These are phyloP conservation scores for Aphanoascus verrucosus DNA, from an alignment of 2,329 filamentous ascomycete species.

Conservation along the genomic window DNA sequence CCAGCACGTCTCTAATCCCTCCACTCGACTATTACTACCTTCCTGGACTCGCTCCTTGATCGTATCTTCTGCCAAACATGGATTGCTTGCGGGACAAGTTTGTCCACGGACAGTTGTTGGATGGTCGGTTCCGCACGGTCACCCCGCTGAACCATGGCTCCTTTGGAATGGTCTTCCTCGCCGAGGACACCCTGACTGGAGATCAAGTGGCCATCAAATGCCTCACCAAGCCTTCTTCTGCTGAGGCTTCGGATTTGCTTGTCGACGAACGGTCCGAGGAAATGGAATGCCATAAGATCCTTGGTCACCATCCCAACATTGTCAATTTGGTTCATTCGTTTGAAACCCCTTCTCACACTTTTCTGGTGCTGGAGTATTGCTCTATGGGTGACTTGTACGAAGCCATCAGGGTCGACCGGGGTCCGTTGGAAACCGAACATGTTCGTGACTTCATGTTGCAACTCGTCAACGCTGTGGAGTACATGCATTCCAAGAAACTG, in stretches of 20 bases:
- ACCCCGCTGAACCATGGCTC: constrained; percentile 96
- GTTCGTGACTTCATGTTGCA: constrained; percentile 96
- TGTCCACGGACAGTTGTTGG: constrained; percentile 65
- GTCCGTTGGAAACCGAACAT: constrained; percentile 88
- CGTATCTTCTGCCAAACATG: constrained; percentile 39
- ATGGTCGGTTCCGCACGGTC: constrained; percentile 81
- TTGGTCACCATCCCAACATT: constrained; percentile 76
- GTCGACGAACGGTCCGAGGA: constrained; percentile 61
- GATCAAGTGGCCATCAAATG: constrained; percentile 91
- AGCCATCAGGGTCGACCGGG: constrained; percentile 79
- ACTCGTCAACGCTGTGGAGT: constrained; percentile 77
- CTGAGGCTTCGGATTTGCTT: constrained; percentile 53
- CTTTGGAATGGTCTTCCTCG: constrained; percentile 97
- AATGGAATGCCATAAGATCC: constrained; percentile 60
- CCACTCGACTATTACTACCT: background rate
- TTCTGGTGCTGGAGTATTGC: constrained; percentile 91
- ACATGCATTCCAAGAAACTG: constrained; percentile 81
- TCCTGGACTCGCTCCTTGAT: background rate
- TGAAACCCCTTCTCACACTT: constrained; percentile 81
- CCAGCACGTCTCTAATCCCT: constrained; percentile 12
- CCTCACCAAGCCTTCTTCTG: constrained; percentile 67
- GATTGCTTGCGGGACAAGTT: constrained; percentile 82
- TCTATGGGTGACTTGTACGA: constrained; percentile 93
- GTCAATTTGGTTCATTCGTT: constrained; percentile 88
- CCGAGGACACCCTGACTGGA: constrained; percentile 64